These are phyloP conservation scores for Zasmidium citrigriseum DNA, from an alignment of 2,329 filamentous ascomycete species.

Conservation along the genomic window DNA sequence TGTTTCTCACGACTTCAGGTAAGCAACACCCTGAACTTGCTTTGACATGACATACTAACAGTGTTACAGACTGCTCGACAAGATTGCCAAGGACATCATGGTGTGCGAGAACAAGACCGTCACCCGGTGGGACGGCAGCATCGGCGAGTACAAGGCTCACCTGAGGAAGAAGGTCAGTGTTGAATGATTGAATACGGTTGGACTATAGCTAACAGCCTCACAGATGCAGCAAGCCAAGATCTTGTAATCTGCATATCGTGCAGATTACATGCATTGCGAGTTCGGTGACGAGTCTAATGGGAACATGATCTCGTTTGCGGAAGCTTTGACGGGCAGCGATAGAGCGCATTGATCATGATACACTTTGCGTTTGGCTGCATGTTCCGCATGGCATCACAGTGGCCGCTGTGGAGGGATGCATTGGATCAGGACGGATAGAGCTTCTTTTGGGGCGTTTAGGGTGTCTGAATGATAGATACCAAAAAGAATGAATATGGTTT, in stretches of 20 bases:
- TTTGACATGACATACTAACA: constrained; percentile 36
- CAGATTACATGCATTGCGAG: too few relatives aligned
- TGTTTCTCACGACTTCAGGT: constrained; percentile 99
- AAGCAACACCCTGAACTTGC: constrained; percentile 40
- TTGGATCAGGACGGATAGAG: constrained; percentile 10
- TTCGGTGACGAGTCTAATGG: too few relatives aligned
- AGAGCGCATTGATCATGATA: background rate
- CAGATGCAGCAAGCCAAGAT: too few relatives aligned
- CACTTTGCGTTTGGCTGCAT: background rate
- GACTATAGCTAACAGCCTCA: too few relatives aligned
- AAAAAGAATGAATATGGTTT: constrained; percentile 13
- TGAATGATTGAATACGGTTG: too few relatives aligned
- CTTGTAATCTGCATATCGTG: too few relatives aligned
- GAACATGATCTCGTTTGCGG: too few relatives aligned
- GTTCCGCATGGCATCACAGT: background rate
- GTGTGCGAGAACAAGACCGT: constrained; percentile 99
- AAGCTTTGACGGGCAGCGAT: background rate
- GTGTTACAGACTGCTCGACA: constrained; percentile 81
- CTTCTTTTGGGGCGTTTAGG: constrained; percentile 1
- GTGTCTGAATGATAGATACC: constrained; percentile 13
- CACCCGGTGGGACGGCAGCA: constrained; percentile 81
- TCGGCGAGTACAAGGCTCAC: constrained; percentile 96
- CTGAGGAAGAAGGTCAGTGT: constrained; percentile 99
- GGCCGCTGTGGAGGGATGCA: constrained; percentile 1
- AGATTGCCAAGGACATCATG: constrained; percentile 99